Percentiles rank a stretch among this genome's conserved stretches.
Evolutionary conservation across 2,329 filamentous ascomycete genomes (phyloP).

Genomic region (Fusarium caatingaense): DNA sequence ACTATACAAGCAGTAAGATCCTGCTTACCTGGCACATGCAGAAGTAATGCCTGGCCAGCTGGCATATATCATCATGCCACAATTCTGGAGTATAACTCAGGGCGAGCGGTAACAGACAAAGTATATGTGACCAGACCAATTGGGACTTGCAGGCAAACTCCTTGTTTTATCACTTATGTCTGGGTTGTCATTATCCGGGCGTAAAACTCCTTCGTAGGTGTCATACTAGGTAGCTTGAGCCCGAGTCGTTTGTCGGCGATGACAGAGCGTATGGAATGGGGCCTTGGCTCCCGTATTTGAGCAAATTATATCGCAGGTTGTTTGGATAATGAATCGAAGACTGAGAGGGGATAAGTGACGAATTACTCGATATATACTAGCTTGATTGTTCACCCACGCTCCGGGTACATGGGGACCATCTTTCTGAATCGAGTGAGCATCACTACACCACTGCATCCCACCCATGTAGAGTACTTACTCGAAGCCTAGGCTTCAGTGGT

Average conservation of each 20-base stretch:
- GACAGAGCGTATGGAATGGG: slow-evolving; percentile 1
- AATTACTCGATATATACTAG: slow-evolving; percentile 14
- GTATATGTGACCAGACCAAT: background rate
- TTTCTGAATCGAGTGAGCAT: slow-evolving; percentile 18
- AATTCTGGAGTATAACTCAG: slow-evolving; percentile 1
- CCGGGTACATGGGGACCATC: slow-evolving; percentile 40
- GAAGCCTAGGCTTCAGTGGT: background rate
- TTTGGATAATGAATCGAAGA: background rate
- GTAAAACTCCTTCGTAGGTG: background rate
- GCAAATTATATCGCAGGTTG: slow-evolving; percentile 21
- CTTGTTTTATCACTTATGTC: background rate
- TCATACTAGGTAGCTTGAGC: background rate
- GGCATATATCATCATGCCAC: background rate
- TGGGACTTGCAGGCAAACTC: background rate
- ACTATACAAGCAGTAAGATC: background rate
- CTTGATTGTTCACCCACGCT: slow-evolving; percentile 36
- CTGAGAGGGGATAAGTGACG: background rate
- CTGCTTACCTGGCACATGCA: background rate
- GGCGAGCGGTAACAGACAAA: slow-evolving; percentile 3
- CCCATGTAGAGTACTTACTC: background rate
- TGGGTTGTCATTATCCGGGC: background rate
- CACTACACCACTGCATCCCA: slow-evolving; percentile 10
- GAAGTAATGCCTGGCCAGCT: background rate
- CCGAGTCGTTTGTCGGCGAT: background rate
- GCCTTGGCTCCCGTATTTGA: slow-evolving; percentile 23